Evolutionary conservation across 2,329 filamentous ascomycete genomes (phyloP), one percentile per base, ranked within the genome.

Genomic region (Phialophora chinensis): DNA sequence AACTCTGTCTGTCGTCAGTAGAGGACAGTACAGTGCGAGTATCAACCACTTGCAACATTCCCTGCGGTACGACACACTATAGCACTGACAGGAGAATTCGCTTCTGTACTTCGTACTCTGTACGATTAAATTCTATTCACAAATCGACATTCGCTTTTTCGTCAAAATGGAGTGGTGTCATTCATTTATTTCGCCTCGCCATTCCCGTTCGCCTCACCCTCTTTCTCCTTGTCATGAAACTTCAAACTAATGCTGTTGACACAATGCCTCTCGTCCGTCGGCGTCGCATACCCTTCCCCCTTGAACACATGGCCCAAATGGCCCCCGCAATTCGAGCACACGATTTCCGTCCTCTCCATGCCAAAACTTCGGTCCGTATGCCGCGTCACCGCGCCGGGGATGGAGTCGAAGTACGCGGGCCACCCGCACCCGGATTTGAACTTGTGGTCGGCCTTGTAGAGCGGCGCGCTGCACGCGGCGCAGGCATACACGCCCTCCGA

Each of bases 341-440:
- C 90, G 74, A 99, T 99, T 83, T 99, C 95, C 14, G 88, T 97
- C 72, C 95, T 85, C 75, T 84, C 77, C 91, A 97, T 96, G 55
- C 94, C 94, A 60, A 93, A 85, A 0, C 88, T 83, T 56, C 80
- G 82, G 78, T 99, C 95, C 70, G 88, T 87, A 75, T 94, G 90
- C 69, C 94, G 85, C 42, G 87, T 91, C 12, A 99, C 92, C 0
- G 94, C 94, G 2, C 93, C 93, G 0, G 95, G 94, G 60, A 99
- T 87, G 71, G 90, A 94, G 79, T 99, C 95, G 77, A 94, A 99
- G 81, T 98, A 99, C 12, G 95, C 95, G 0, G 95, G 95, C 95
- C 95, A 99, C 68, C 95, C 95, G 79, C 95, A 99, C 50, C 93
- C 92, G 20, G 91, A 96, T 79, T 91, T 91, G 86, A 99, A 99